Base-by-base conservation (phyloP, 768 basidiomycete genomes). In the Leccinum subgranulosum region DNA sequence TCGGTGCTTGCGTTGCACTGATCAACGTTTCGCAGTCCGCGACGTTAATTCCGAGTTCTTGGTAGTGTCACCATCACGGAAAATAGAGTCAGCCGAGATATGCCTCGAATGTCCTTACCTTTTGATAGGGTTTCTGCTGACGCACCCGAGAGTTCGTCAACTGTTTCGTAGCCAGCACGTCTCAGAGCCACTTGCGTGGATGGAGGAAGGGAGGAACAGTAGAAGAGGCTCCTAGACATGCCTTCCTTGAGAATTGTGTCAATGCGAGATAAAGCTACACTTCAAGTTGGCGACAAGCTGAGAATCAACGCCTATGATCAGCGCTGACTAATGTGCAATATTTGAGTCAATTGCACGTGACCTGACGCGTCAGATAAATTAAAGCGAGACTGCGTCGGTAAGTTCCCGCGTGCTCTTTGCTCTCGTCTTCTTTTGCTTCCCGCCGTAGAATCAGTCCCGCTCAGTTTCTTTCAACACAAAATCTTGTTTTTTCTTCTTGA, bases 131-230 rank as follows among this genome's bases (percentile, higher is more conserved):
- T 59, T 54, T 83, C 81, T 4, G 77, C 72, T 2, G 80, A 76
- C 3, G 73, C 66, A 8, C 68, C 67, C 15, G 67, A 67, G 8
- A 88, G 63, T 61, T 89, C 87, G 51, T 79, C 73, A 3, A 83
- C 63, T 7, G 79, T 83, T 64, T 83, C 79, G 63, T 86, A 88
- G 6, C 86, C 86, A 39, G 80, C 77, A 39, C 73, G 74, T 47
- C 74, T 74, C 33, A 88, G 73, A 4, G 77, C 77, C 15, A 75
- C 71, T 31, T 83, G 75, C 3, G 77, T 76, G 23, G 79, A 72
- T 9, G 73, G 68, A 3, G 84, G 76, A 14, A 86, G 75, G 9
- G 67, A 57, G 71, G 73, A 54, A 80, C 70, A 48, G 79, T 82
- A 52, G 77, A 77, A 67, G 3, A 79, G 76, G 47, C 79, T 78